Conservation (phyloP, 768 basidiomycete species). For the Favolaschia claudopus region DNA sequence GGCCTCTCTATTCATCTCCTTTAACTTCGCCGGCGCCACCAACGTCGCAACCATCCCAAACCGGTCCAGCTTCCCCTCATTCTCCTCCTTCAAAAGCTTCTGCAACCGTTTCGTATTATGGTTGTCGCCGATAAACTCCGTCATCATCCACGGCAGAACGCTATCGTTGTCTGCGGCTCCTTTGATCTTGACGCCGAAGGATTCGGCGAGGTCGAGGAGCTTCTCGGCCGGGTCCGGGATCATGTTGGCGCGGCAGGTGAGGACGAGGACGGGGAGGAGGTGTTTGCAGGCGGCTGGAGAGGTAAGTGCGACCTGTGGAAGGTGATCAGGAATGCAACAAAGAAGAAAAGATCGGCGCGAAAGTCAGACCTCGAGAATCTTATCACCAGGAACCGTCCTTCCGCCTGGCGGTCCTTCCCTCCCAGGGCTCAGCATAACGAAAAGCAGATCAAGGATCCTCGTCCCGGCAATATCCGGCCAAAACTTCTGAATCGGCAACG, state of each 20-base stretch:
- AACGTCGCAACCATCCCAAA: conserved; percentile 10
- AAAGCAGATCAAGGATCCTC: conserved; percentile 2
- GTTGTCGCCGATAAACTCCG: conserved; percentile 8
- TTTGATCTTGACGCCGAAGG: conserved; percentile 13
- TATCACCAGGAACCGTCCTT: conserved; percentile 20
- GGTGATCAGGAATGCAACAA: not conserved
- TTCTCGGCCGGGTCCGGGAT: not conserved
- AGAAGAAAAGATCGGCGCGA: not conserved
- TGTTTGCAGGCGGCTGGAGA: conserved; percentile 21
- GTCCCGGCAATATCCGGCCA: conserved; percentile 20
- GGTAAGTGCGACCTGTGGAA: conserved; percentile 14
- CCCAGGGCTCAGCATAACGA: conserved; percentile 21
- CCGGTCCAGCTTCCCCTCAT: not conserved
- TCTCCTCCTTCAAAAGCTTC: not conserved
- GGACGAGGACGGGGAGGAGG: conserved; percentile 18
- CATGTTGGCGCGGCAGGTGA: conserved; percentile 11
- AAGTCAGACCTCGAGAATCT: conserved; percentile 15
- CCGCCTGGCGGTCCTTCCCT: conserved; percentile 4
- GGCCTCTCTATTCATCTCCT: conserved; percentile 11
- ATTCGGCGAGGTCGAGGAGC: conserved; percentile 1
- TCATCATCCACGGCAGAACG: conserved; percentile 9
- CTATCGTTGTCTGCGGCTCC: not conserved
- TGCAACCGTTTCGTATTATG: not conserved
- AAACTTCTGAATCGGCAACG: conserved; percentile 15
- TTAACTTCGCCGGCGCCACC: conserved; percentile 2